A percentile compares a stretch with the other conserved stretches of the same genome.
These are phyloP conservation scores for Pestalotiopsis sp. DNA, from an alignment of 2,329 filamentous ascomycete genomes.

Conservation along the genomic window DNA sequence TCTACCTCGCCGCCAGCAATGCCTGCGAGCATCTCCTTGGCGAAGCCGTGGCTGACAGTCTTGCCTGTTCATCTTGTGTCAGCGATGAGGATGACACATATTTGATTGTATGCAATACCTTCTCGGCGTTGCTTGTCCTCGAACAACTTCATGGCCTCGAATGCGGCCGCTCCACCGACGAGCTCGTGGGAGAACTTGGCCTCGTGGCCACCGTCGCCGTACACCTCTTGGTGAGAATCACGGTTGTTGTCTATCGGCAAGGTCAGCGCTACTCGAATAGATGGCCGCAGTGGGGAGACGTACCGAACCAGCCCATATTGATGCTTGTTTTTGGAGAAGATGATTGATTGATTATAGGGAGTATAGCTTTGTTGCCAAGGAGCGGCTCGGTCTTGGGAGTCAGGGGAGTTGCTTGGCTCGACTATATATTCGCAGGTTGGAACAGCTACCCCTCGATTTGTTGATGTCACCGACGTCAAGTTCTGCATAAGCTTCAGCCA, in stretches of 20 bases:
- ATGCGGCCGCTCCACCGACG: slow-evolving; percentile 74
- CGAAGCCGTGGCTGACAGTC: slow-evolving; percentile 71
- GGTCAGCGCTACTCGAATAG: background rate
- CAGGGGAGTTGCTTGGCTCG: too few species aligned
- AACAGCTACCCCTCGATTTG: too few species aligned
- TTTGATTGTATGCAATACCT: slow-evolving; percentile 46
- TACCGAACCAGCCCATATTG: background rate
- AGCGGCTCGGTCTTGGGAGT: too few species aligned
- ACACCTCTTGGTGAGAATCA: slow-evolving; percentile 46
- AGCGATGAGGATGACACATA: background rate
- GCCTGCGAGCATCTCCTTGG: slow-evolving; percentile 76
- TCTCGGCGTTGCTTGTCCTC: slow-evolving; percentile 74
- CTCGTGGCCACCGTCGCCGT: slow-evolving; percentile 54
- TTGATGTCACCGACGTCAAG: too few species aligned
- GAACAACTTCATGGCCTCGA: slow-evolving; percentile 79
- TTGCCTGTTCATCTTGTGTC: slow-evolving; percentile 56
- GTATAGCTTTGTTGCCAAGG: too few species aligned
- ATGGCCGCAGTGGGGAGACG: background rate
- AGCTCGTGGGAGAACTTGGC: slow-evolving; percentile 72
- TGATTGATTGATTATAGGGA: background rate
- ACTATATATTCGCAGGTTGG: too few species aligned
- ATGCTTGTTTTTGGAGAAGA: background rate
- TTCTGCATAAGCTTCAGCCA: too few species aligned
- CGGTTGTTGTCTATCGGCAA: background rate
- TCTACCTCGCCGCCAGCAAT: slow-evolving; percentile 77